phyloP scores from a whole-genome alignment of 352 stramenopile genomes.

The Elongisporangium senticosum region DNA sequence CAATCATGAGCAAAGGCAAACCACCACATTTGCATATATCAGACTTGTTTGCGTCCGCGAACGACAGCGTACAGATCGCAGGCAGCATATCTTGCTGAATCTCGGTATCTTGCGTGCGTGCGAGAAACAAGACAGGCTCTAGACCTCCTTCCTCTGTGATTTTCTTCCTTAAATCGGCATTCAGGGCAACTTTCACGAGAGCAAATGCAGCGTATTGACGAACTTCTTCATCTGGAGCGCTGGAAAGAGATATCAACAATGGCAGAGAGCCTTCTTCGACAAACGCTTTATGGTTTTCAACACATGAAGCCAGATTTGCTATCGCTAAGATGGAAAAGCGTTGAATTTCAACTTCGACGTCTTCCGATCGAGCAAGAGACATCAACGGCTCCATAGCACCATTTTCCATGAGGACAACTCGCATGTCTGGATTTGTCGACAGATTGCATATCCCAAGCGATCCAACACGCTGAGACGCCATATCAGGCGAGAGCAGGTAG shows the following conservation, averaged over 20 bases:
- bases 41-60: slow-evolving; percentile 91
- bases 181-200: slow-evolving; percentile 93
- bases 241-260: slow-evolving; percentile 93
- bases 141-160: slow-evolving; percentile 95
- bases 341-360: slow-evolving; percentile 95
- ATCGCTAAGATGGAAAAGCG: slow-evolving; percentile 91
- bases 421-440: slow-evolving; percentile 87
- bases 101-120: slow-evolving; percentile 87
- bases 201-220: slow-evolving; percentile 95
- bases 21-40: slow-evolving; percentile 94
- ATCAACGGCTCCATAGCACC: slow-evolving; percentile 94
- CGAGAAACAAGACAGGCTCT: slow-evolving; percentile 95
- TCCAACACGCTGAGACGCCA: slow-evolving; percentile 90
- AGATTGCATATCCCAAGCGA: slow-evolving; percentile 94
- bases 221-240: slow-evolving; percentile 91
- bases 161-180: slow-evolving; percentile 91
- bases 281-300: slow-evolving; percentile 92
- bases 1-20: slow-evolving; percentile 83
- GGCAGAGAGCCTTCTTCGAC: slow-evolving; percentile 92
- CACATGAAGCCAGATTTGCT: slow-evolving; percentile 92
- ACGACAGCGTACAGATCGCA: slow-evolving; percentile 90
- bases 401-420: slow-evolving; percentile 89
- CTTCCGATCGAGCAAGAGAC: slow-evolving; percentile 90
- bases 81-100: slow-evolving; percentile 91
- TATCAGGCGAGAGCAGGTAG: slow-evolving; percentile 93